Conservation (phyloP, 148 eudicot species). For the Arbutus unedo region DNA sequence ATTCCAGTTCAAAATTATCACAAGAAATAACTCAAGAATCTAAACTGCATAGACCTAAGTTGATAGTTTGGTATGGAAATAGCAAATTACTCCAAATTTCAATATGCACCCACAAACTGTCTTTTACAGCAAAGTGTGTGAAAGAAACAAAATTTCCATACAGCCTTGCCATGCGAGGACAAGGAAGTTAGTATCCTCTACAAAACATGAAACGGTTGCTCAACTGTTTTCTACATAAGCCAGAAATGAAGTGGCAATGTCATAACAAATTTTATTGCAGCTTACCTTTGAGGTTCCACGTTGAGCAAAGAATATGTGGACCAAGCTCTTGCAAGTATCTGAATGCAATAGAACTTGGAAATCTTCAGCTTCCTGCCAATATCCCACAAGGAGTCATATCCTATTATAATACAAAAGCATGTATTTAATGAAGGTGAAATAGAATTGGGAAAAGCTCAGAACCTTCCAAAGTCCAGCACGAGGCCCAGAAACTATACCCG, state of each 20-base stretch:
- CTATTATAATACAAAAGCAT: background rate
- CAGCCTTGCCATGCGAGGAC: background rate
- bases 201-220: background rate
- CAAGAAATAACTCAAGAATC: background rate
- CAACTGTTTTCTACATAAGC: background rate
- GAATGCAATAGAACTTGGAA: conserved; percentile 66
- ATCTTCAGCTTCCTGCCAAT: conserved; percentile 71
- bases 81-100: conserved; percentile 1
- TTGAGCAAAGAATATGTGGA: conserved; percentile 86
- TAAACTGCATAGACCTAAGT: background rate
- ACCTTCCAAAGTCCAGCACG: conserved; percentile 96
- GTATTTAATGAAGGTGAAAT: background rate
- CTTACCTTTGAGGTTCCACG: conserved; percentile 90
- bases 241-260: background rate
- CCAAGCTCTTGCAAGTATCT: conserved; percentile 92
- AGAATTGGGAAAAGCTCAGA: background rate
- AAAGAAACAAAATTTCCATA: background rate
- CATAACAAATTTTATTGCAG: background rate
- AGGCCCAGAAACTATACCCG: conserved; percentile 83
- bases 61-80: background rate
- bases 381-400: background rate
- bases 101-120: background rate
- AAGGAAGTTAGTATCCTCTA: background rate
- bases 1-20: background rate
- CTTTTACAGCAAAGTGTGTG: background rate